Percentiles rank a stretch among this genome's conserved stretches.
Evolutionary conservation across 345 rosid species (phyloP).

Genomic region (Lagerstroemia speciosa): DNA sequence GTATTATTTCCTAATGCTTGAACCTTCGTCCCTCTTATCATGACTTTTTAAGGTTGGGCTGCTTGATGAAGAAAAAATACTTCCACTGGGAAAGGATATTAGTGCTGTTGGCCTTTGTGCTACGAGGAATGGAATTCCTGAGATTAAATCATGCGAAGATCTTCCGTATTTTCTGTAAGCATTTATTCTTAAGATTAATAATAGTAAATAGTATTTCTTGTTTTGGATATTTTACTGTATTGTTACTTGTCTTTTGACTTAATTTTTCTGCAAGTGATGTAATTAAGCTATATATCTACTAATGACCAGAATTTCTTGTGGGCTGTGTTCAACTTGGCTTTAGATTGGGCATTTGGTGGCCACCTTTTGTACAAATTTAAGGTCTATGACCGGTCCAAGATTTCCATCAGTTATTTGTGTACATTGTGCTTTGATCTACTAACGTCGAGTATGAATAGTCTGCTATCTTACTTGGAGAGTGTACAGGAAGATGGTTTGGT

Average conservation of each 20-base stretch:
- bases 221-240: background rate
- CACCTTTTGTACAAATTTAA: background rate
- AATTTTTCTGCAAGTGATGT: background rate
- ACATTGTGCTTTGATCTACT: background rate
- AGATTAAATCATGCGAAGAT: slow-evolving; percentile 71
- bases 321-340: background rate
- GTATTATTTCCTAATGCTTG: slow-evolving; percentile 1
- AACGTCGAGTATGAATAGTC: background rate
- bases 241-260: background rate
- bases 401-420: background rate
- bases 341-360: background rate
- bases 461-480: background rate
- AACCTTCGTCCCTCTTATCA: slow-evolving; percentile 4
- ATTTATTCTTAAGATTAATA: background rate
- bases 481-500: background rate
- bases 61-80: slow-evolving; percentile 88
- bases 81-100: slow-evolving; percentile 63
- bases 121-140: slow-evolving; percentile 53
- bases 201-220: background rate
- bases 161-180: slow-evolving; percentile 93
- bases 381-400: background rate
- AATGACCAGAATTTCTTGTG: background rate
- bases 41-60: slow-evolving; percentile 56
- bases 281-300: background rate
- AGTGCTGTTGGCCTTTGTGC: slow-evolving; percentile 60